These are phyloP conservation scores for Nissolia schottii DNA, from an alignment of 306 rosid species.

Conservation along the genomic window DNA sequence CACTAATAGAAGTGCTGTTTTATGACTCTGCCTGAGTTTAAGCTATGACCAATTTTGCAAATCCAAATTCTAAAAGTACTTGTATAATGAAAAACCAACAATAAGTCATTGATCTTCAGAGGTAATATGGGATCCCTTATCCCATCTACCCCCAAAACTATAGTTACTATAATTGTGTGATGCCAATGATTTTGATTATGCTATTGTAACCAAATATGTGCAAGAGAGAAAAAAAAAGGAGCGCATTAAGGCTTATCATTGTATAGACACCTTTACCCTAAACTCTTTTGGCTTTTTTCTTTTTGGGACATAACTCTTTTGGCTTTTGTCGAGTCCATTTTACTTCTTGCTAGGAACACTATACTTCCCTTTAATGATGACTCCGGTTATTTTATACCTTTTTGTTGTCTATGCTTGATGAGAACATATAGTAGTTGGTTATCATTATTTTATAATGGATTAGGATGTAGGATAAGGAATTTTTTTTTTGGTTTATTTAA, in stretches of 20 bases:
- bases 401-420: constrained; percentile 8
- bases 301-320: constrained; percentile 10
- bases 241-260: neutral
- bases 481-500: constrained; percentile 4
- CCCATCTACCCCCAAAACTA: neutral
- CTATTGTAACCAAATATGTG: neutral
- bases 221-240: constrained; percentile 2
- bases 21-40: neutral
- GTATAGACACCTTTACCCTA: constrained; percentile 14
- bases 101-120: neutral
- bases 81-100: neutral
- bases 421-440: constrained; percentile 10
- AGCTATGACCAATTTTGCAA: neutral
- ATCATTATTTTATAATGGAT: constrained; percentile 16
- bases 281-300: constrained; percentile 17
- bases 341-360: constrained; percentile 3
- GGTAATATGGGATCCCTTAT: neutral
- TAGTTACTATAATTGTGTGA: constrained; percentile 8
- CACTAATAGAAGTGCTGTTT: neutral
- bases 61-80: neutral
- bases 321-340: constrained; percentile 25
- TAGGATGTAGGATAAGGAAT: constrained; percentile 7
- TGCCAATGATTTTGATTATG: constrained; percentile 19
- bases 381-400: constrained; percentile 27
- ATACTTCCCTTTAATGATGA: constrained; percentile 29